Evolutionary conservation across 495 filamentous ascomycete genomes (phyloP).

Genomic region (Cudoniella acicularis): DNA sequence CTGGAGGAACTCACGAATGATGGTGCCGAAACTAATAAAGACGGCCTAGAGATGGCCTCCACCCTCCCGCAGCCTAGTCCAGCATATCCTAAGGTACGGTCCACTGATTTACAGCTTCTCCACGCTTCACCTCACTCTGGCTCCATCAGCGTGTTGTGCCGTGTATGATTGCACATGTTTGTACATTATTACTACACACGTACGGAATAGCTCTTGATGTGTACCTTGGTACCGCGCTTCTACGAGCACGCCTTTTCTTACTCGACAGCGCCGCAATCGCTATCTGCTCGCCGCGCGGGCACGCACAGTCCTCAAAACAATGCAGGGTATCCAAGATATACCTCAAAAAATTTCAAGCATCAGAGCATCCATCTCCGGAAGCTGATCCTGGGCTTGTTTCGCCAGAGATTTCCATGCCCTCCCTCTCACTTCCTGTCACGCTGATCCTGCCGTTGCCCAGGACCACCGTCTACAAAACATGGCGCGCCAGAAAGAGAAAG

Average conservation of each 20-base stretch:
- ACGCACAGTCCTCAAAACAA: background rate
- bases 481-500: no score
- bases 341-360: background rate
- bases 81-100: background rate
- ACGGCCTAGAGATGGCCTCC: background rate
- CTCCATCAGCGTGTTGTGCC: no score
- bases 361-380: background rate
- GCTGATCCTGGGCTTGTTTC: slow-evolving; percentile 1
- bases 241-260: background rate
- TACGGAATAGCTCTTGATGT: background rate
- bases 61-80: background rate
- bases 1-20: background rate
- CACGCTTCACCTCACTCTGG: background rate
- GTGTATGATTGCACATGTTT: no score
- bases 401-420: background rate
- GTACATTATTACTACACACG: no score
- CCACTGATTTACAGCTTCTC: background rate
- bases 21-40: background rate
- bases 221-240: background rate
- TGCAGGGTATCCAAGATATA: background rate
- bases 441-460: background rate
- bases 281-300: background rate
- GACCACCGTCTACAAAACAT: background rate
- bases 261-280: background rate
- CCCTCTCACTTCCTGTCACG: background rate